Evolutionary conservation across 2,329 filamentous ascomycete species (phyloP).

Genomic region (Hymenotorrendiella dingleyae): DNA sequence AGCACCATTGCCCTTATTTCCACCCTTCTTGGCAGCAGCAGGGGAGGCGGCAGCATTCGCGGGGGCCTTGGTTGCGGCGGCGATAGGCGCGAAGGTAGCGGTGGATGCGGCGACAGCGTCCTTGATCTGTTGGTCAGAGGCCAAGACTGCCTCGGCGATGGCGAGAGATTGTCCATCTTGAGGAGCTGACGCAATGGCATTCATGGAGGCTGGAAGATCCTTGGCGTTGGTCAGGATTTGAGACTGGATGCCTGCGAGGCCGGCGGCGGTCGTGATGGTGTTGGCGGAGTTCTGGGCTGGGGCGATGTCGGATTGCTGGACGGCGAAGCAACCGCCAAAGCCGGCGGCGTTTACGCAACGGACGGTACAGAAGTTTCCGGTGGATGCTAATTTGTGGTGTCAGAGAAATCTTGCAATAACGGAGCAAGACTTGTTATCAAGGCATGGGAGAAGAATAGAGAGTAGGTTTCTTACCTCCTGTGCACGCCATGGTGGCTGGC

Average conservation of each 20-base stretch:
- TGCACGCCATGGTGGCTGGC: constrained; percentile 44
- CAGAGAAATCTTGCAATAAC: no score
- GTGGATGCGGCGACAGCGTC: not conserved
- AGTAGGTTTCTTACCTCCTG: constrained; percentile 38
- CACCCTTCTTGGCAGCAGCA: not conserved
- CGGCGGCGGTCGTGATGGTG: constrained; percentile 41
- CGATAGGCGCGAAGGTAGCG: no score
- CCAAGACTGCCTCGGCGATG: not conserved
- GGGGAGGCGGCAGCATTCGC: not conserved
- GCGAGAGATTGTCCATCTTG: not conserved
- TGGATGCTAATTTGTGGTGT: constrained; percentile 36
- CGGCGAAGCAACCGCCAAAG: constrained; percentile 52
- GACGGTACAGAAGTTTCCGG: constrained; percentile 53
- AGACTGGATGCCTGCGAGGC: constrained; percentile 37
- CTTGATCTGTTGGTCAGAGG: not conserved
- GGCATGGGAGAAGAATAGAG: not conserved
- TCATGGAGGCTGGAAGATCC: constrained; percentile 43
- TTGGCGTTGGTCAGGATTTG: constrained; percentile 44
- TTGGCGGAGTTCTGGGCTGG: constrained; percentile 38
- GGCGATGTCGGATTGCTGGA: constrained; percentile 46
- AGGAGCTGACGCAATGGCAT: constrained; percentile 31
- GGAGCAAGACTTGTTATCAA: not conserved
- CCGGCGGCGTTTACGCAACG: constrained; percentile 53
- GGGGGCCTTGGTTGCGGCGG: not conserved
- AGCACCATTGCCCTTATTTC: not conserved